Evolutionary conservation across 108 stramenopile species (phyloP).

Genomic region (Pseudonitzschia multistriata): DNA sequence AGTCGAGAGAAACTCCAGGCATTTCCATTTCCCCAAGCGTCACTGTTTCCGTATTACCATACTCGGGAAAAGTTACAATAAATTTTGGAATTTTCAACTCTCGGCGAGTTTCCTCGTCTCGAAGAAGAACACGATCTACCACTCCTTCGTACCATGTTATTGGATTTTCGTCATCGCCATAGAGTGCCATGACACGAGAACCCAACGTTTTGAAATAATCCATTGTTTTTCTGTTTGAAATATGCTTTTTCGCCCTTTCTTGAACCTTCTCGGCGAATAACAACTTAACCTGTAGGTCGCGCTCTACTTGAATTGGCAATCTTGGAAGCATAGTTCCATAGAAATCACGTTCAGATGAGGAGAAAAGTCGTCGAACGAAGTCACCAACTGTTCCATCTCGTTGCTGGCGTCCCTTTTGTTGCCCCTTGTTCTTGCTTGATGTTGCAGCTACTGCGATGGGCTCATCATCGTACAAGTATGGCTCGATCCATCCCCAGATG

Average conservation of each 20-base stretch:
- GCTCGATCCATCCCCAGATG: constrained; percentile 84
- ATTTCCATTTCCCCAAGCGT: constrained; percentile 88
- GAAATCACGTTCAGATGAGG: constrained; percentile 76
- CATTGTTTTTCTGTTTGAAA: constrained; percentile 49
- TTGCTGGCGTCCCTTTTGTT: constrained; percentile 13
- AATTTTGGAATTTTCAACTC: constrained; percentile 67
- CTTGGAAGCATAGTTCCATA: constrained; percentile 92
- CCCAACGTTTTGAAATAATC: constrained; percentile 73
- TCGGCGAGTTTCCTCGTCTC: constrained; percentile 56
- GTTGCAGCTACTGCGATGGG: constrained; percentile 48
- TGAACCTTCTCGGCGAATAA: constrained; percentile 86
- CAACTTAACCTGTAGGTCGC: constrained; percentile 89
- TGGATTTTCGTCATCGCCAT: constrained; percentile 95
- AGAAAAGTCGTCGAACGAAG: constrained; percentile 68
- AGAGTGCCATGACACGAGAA: constrained; percentile 78
- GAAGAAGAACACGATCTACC: constrained; percentile 78
- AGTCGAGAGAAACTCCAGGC: constrained; percentile 26
- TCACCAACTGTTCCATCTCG: constrained; percentile 64
- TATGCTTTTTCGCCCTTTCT: constrained; percentile 79
- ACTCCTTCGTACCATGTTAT: constrained; percentile 95
- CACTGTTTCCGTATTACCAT: constrained; percentile 91
- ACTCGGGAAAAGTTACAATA: constrained; percentile 93
- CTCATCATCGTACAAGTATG: constrained; percentile 90
- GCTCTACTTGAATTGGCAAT: constrained; percentile 86
- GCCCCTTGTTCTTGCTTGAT: constrained; percentile 11